Conservation (phyloP, 2,329 filamentous ascomycete genomes). For the Gnomoniopsis sp. region DNA sequence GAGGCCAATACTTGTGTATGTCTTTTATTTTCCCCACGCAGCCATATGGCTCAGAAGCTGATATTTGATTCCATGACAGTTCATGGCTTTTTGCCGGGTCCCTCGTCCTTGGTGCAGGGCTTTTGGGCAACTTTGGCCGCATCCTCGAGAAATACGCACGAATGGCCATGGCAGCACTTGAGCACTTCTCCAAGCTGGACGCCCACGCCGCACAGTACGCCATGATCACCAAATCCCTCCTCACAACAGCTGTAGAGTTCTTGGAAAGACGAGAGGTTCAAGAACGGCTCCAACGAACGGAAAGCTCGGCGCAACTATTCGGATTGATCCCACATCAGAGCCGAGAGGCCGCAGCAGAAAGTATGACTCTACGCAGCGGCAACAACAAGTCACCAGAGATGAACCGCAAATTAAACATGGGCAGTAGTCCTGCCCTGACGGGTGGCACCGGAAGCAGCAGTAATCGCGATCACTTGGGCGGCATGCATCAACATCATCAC, state of each 20-base stretch:
- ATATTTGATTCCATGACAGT: constrained; percentile 24
- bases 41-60: neutral
- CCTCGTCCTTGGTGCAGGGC: constrained; percentile 48
- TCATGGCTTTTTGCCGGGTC: constrained; percentile 54
- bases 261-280: constrained; percentile 45
- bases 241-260: constrained; percentile 42
- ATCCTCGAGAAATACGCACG: constrained; percentile 48
- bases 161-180: constrained; percentile 44
- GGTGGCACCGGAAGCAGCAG: neutral
- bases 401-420: constrained; percentile 6
- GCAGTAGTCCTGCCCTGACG: neutral
- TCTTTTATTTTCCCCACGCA: constrained; percentile 10
- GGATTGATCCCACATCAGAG: constrained; percentile 40
- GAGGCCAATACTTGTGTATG: constrained; percentile 49
- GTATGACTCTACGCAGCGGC: neutral
- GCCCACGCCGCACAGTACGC: constrained; percentile 51
- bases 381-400: constrained; percentile 2
- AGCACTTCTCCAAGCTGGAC: constrained; percentile 47
- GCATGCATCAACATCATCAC: neutral
- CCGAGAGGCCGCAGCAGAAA: neutral
- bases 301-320: constrained; percentile 50
- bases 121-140: constrained; percentile 49
- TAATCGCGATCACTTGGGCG: neutral
- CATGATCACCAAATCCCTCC: constrained; percentile 48
- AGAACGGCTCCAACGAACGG: constrained; percentile 43